Evolutionary conservation across 1,284 basidiomycete genomes (phyloP), one percentile per base, ranked within the genome.

Genomic region (Naganishia cerealis): DNA sequence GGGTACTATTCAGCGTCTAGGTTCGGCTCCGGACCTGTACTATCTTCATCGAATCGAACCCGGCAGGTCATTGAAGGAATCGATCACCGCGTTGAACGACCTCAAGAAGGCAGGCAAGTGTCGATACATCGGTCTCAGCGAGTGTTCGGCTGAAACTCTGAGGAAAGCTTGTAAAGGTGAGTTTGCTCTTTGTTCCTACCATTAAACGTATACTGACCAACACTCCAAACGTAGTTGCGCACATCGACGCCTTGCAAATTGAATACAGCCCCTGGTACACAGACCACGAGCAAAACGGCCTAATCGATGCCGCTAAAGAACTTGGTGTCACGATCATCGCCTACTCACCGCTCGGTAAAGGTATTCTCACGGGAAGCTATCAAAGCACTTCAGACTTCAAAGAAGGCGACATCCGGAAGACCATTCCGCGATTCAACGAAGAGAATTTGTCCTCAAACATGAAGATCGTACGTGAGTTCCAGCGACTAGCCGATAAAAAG

Each of bases 111-210:
- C 71, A 8, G 82, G 81, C 39, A 81, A 80, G 72, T 75, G 73
- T 46, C 75, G 74, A 66, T 80, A 79, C 71, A 77, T 83, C 56
- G 80, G 80, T 18, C 70, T 81, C 24, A 88, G 86, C 57, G 88
- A 90, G 73, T 82, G 83, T 67, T 85, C 84, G 0, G 83, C 84
- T 0, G 79, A 77, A 1, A 87, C 86, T 0, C 82, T 90, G 15
- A 83, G 87, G 6, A 85, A 87, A 53, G 88, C 88, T 4, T 83
- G 86, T 43, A 69, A 71, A 26, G 72, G 74, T 80, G 46, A 75
- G 76, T 73, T 67, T 70, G 67, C 56, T 40, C 52, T 39, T 42
- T 10, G 10, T 12, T 24, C 18, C 4, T 26, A 26, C 8, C 18
- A 9, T 18, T 29, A 53, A 12, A 54, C 52, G 33, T 12, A 24